Evolutionary conservation across 495 filamentous ascomycete species (phyloP).

Genomic region (Podospora conica): DNA sequence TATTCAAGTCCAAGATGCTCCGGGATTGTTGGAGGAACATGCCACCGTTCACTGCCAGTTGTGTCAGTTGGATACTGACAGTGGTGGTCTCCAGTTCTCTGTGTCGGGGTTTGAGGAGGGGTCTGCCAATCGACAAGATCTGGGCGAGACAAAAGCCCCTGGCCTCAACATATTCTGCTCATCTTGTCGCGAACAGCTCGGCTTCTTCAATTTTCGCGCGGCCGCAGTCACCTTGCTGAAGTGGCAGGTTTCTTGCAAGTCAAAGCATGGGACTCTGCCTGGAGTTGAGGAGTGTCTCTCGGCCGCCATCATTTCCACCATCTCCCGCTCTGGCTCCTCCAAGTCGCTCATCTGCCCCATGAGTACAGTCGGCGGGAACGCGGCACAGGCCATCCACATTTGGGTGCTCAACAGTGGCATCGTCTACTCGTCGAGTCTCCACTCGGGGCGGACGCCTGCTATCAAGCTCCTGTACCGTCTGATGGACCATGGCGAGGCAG

Average conservation of each 20-base stretch:
- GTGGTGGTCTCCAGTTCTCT: constrained; percentile 17
- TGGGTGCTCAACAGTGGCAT: constrained; percentile 72
- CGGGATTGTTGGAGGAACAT: constrained; percentile 61
- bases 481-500: constrained; percentile 39
- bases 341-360: constrained; percentile 44
- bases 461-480: constrained; percentile 62
- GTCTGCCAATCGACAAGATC: constrained; percentile 10
- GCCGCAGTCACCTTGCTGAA: constrained; percentile 33
- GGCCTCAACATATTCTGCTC: constrained; percentile 37
- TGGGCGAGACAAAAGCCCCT: constrained; percentile 12
- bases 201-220: constrained; percentile 47
- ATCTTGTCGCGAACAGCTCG: constrained; percentile 37
- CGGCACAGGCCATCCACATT: constrained; percentile 34
- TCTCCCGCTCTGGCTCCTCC: constrained; percentile 42
- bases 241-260: constrained; percentile 32
- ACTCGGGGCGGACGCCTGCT: constrained; percentile 32
- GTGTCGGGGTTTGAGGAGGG: constrained; percentile 18
- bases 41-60: not conserved
- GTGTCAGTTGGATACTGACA: constrained; percentile 28
- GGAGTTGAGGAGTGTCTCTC: constrained; percentile 41
- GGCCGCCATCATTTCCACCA: constrained; percentile 40
- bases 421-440: constrained; percentile 47
- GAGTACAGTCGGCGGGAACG: not conserved
- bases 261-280: constrained; percentile 18
- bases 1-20: constrained; percentile 41